Base-by-base conservation (phyloP, 768 basidiomycete genomes). In the Tricholoma hemisulphureum region DNA sequence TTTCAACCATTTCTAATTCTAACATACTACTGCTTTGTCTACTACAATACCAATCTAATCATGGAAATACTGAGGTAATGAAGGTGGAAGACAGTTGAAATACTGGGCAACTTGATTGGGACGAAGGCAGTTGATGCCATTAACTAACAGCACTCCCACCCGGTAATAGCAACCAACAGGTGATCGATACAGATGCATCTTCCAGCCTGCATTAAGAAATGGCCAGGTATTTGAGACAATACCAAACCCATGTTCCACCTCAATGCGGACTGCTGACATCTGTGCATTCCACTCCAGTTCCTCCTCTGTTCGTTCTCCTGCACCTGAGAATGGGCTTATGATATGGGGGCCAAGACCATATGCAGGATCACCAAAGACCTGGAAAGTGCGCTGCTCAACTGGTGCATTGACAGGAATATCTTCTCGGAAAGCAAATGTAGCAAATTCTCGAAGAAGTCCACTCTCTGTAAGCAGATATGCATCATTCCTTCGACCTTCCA, bases 171-270 rank as follows among this genome's bases (percentile, higher is more conserved):
- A 28, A 9, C 70, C 70, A 32, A 70, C 59, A 6, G 66, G 69
- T 9, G 61, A 65, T 0, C 21, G 21, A 31, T 49, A 63, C 3
- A 71, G 49, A 21, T 57, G 45, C 32, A 65, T 48, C 45, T 48
- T 67, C 60, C 67, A 61, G 16, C 60, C 43, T 6, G 56, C 60
- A 48, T 69, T 61, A 0, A 71, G 35, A 48, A 68, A 70, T 8
- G 63, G 63, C 66, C 71, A 70, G 3, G 51, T 37, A 1, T 57
- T 49, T 2, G 46, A 6, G 11, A 67, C 58, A n/a, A 49, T 51
- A 4, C 63, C 70, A 61, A 71, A 71, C 5, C 61, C 63, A 57
- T 67, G 63, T 48, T 71, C 67, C n/a, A 71, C 70, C 41, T 62
- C 61, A 16, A 66, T 66, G 0, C 66, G 57, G 6, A 68, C 62